Conservation (phyloP, 106 monocot genomes). For the Dendrobium chrysotoxum region DNA sequence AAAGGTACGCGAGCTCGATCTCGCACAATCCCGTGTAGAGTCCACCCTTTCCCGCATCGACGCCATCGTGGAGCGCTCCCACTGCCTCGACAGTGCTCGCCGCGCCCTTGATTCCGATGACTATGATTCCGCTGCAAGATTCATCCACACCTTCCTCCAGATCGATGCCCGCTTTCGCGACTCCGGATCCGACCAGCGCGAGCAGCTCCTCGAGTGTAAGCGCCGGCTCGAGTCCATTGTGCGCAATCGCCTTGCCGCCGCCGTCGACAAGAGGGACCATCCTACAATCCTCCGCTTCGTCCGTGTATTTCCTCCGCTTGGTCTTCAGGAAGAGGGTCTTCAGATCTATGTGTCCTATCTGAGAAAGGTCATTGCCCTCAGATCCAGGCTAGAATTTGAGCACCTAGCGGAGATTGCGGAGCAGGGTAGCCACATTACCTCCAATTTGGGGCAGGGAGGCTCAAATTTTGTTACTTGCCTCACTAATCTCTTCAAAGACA, state of each 20-base stretch:
- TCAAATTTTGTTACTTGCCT: constrained; percentile 68
- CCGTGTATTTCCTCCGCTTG: constrained; percentile 61
- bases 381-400: constrained; percentile 81
- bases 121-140: constrained; percentile 51
- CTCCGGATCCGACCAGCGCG: constrained; percentile 51
- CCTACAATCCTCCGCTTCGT: constrained; percentile 61
- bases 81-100: constrained; percentile 52
- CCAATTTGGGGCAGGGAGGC: constrained; percentile 17
- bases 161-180: constrained; percentile 52
- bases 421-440: constrained; percentile 5
- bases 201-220: constrained; percentile 61
- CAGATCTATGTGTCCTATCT: constrained; percentile 85
- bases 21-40: constrained; percentile 61
- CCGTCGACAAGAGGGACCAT: constrained; percentile 72
- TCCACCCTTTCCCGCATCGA: constrained; percentile 52
- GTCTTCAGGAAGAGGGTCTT: constrained; percentile 76
- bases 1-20: constrained; percentile 73
- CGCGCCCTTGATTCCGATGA: constrained; percentile 50
- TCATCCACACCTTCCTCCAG: constrained; percentile 59
- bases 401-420: constrained; percentile 55
- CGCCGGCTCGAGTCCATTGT: constrained; percentile 56
- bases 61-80: constrained; percentile 53
- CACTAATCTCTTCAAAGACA: constrained; percentile 87
- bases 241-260: constrained; percentile 37
- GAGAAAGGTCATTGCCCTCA: constrained; percentile 55